Percentiles rank a stretch among this genome's conserved stretches.
phyloP scores from a whole-genome alignment of 2,329 filamentous ascomycete genomes.

The Aspergillus alliaceus region DNA sequence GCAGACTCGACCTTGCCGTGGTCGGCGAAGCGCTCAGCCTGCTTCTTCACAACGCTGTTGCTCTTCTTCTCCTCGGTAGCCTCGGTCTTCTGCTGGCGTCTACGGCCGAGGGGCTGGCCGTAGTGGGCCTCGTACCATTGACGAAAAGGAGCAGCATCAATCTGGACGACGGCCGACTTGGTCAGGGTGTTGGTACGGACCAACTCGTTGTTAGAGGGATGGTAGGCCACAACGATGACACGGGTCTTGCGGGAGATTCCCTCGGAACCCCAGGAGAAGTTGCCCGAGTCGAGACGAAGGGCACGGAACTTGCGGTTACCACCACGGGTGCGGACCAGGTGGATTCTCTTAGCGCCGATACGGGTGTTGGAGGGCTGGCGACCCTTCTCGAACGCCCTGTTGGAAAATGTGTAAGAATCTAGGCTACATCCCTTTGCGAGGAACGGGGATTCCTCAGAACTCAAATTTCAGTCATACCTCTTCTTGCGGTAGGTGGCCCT shows the following conservation, averaged over 20 bases:
- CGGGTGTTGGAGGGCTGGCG: constrained; percentile 99
- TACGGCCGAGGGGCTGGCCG: constrained; percentile 83
- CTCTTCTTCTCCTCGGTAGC: constrained; percentile 77
- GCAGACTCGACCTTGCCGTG: constrained; percentile 88
- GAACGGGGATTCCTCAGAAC: not conserved
- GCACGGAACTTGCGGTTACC: constrained; percentile 99
- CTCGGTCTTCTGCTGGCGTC: constrained; percentile 78
- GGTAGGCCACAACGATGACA: constrained; percentile 97
- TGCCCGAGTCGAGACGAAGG: constrained; percentile 96
- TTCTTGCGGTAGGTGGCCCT: constrained; percentile 79
- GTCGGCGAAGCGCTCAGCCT: constrained; percentile 78
- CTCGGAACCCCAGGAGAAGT: constrained; percentile 99
- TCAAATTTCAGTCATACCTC: constrained; percentile 56
- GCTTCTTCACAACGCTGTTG: constrained; percentile 95
- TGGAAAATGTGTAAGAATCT: constrained; percentile 63
- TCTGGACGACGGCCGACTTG: constrained; percentile 96
- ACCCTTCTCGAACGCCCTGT: constrained; percentile 99
- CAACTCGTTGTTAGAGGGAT: constrained; percentile 99
- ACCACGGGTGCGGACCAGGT: constrained; percentile 94
- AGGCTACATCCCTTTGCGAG: not conserved
- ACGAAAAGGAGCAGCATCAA: constrained; percentile 98
- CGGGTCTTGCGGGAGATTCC: constrained; percentile 98
- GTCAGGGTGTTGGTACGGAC: constrained; percentile 99
- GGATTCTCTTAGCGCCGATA: constrained; percentile 95
- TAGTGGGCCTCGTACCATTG: constrained; percentile 99